A percentile compares a stretch with the other conserved stretches of the same genome.
Conservation (phyloP, 1,284 basidiomycete genomes). For the Fomitopsis palustris region DNA sequence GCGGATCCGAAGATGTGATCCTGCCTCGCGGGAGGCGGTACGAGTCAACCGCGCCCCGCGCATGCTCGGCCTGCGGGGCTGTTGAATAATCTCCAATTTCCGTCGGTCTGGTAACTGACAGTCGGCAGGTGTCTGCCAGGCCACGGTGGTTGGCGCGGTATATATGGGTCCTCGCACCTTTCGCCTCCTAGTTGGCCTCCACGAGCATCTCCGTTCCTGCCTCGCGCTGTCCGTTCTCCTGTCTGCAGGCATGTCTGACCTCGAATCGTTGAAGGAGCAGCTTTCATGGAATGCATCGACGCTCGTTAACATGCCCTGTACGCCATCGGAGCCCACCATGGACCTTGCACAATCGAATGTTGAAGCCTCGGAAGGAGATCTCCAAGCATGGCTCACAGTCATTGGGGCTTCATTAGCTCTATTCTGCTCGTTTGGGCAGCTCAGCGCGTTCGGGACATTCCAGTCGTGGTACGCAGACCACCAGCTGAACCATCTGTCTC, state of each 20-base stretch:
- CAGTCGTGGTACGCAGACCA: constrained; percentile 42
- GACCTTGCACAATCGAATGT: neutral
- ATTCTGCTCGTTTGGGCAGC: constrained; percentile 36
- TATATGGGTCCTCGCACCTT: neutral
- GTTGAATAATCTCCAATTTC: neutral
- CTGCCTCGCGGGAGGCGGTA: neutral
- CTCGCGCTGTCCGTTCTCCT: neutral
- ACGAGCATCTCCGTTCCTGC: neutral
- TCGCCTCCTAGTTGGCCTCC: neutral
- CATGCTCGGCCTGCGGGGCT: neutral
- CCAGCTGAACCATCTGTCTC: constrained; percentile 30
- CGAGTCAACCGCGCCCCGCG: neutral
- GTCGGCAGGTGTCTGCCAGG: neutral
- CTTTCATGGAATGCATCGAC: neutral
- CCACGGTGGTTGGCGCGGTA: neutral
- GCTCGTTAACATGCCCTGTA: neutral
- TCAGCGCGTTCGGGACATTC: constrained; percentile 38
- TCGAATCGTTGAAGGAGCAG: neutral
- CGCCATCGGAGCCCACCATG: neutral
- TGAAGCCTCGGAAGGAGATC: constrained; percentile 26
- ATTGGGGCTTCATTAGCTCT: constrained; percentile 33
- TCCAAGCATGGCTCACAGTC: constrained; percentile 33
- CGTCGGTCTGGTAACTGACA: neutral
- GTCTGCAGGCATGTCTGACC: neutral
- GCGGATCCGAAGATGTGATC: neutral